Evolutionary conservation across 2,329 filamentous ascomycete genomes (phyloP), one percentile per base, ranked within the genome.

Genomic region (Gnomoniopsis smithogilvyi): DNA sequence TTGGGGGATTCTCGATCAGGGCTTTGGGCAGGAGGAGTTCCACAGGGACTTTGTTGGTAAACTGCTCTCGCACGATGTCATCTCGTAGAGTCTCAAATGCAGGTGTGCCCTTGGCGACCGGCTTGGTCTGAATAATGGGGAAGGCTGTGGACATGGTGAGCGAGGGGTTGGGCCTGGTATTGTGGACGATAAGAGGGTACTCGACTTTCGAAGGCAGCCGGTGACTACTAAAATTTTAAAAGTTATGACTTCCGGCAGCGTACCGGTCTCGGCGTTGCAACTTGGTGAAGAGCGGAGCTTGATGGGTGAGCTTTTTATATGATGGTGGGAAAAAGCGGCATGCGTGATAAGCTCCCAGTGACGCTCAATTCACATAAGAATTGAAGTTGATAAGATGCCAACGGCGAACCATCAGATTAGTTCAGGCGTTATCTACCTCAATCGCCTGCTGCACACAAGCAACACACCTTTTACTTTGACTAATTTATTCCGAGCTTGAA

Each of bases 21-120:
- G 63, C 47, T 10, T 63, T 50, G 1, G 74, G 67, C 1, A 77
- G 67, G 14, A 63, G 66, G 22, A 72, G 62, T 4, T 63, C 59
- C 1, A 46, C 36, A 1, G 75, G 74, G 1, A 76, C 69, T 48
- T 67, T 69, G 36, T 65, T 58, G 4, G 66, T 65, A 26, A 77
- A 72, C 7, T 60, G 59, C 1, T 67, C 65, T 24, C 69, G 58
- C 3, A 72, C 65, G 15, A 74, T 64, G 1, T 57, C 49, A 6
- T 56, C 60, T 21, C 56, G 54, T 8, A 58, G 53, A 2, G 56
- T 57, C 48, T 67, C 62, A 36, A 63, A 69, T 41, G 62, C 63
- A 8, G 65, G 56, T 10, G 67, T 62, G 19, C 67, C 67, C 22
- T 59, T 62, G 21, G 64, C 62, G 43, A 67, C 51, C 21, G 66